Base-by-base conservation (phyloP, 805 yeast genomes). In the Metschnikowia henanensis region DNA sequence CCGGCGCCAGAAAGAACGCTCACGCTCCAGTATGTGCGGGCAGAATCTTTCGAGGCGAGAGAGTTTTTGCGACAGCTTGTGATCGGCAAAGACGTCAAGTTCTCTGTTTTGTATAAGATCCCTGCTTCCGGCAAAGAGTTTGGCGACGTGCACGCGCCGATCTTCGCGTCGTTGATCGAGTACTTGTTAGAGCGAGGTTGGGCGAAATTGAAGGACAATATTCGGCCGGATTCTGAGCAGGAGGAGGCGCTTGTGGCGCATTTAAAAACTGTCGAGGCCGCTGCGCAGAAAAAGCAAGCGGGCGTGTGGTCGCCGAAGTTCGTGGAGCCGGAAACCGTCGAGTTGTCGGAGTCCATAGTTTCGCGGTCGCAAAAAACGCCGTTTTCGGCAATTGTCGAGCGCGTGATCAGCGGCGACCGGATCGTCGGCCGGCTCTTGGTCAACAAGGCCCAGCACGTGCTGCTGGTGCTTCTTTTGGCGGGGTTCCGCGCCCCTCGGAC, bases 341-440 rank as follows among this genome's bases (percentile, higher is more conserved):
- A 53, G 4, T 47, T 77, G 25, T 53, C 66, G 17, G 66, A 64
- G 9, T 50, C 47, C 5, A 63, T 70, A 30, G 60, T 66, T 35
- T 61, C 59, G 15, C 61, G 61, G 44, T 72, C 80, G 7, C 59
- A 58, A 41, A 52, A 56, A 13, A 43, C 62, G n/a, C 79, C 81
- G 20, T 62, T 78, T 37, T 64, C 72, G 15, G 73, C 87, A 25
- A 75, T 88, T 44, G 83, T 88, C 20, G 95, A 88, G 64, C 81
- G 77, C 55, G 94, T 84, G 25, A 73, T 87, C 46, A 70, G 83
- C 49, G 96, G 96, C 37, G 96, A 88, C 64, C 70, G 95, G 37
- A 62, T 87, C n/a, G 67, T 83, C 30, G 76, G 79, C 10, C 76
- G 95, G 31, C 60, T 81, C 10, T 51, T 81, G 42, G 65, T 79